phyloP scores from a whole-genome alignment of 1,284 basidiomycete genomes.

The Ceratobasidium sp. region DNA sequence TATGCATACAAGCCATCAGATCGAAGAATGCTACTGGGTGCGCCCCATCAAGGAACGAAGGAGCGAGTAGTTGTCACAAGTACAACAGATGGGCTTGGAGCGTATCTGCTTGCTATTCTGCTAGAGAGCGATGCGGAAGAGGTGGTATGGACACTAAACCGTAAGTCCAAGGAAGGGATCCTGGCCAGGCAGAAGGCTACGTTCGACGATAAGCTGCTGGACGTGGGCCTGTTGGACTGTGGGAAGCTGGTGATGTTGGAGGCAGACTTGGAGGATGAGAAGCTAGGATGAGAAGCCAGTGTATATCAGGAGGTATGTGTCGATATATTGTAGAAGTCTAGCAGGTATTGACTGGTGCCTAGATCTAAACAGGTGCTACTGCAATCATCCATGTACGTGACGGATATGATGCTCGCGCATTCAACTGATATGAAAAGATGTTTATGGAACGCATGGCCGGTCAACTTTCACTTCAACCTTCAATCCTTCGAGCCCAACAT shows the following conservation, averaged over 20 bases:
- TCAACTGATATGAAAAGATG: too few species aligned
- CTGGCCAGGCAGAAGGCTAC: constrained; percentile 28
- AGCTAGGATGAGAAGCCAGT: constrained; percentile 48
- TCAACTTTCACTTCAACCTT: constrained; percentile 44
- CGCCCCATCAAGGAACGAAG: too few species aligned
- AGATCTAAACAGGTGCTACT: constrained; percentile 49
- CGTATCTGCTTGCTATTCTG: constrained; percentile 50
- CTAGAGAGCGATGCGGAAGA: constrained; percentile 41
- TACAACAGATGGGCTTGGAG: constrained; percentile 54
- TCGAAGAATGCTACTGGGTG: too few species aligned
- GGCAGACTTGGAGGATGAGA: constrained; percentile 48
- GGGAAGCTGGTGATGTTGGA: constrained; percentile 47
- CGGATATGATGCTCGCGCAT: too few species aligned
- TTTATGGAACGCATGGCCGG: constrained; percentile 50
- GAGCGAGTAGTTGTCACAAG: constrained; percentile 53
- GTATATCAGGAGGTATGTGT: constrained; percentile 50
- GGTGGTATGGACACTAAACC: constrained; percentile 44
- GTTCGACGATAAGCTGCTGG: constrained; percentile 36
- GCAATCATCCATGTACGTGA: constrained; percentile 53
- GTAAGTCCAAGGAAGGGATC: not conserved
- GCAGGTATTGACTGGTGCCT: not conserved
- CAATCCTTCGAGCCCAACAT: constrained; percentile 43
- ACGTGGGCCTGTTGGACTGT: constrained; percentile 1
- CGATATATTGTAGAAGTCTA: not conserved
- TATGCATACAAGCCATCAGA: too few species aligned